These are phyloP conservation scores for Penicillium sp. DNA, from an alignment of 2,329 filamentous ascomycete genomes.

Conservation along the genomic window DNA sequence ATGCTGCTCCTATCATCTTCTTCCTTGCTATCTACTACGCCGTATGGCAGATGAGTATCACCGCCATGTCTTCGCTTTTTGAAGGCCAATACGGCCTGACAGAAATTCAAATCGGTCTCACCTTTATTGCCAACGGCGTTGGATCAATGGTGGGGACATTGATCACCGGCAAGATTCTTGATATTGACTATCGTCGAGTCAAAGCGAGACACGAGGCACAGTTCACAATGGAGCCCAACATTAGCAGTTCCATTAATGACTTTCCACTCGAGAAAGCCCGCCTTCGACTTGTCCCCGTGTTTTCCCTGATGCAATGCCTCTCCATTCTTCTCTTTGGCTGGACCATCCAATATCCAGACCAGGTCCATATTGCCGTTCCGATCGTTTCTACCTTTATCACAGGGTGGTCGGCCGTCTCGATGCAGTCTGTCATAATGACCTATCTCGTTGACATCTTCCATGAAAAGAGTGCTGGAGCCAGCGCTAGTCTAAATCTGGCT, in stretches of 20 bases:
- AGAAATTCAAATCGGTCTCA: slow-evolving; percentile 46
- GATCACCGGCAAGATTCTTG: slow-evolving; percentile 49
- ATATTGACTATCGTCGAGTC: slow-evolving; percentile 47
- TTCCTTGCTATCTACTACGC: slow-evolving; percentile 50
- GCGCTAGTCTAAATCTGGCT: slow-evolving; percentile 50
- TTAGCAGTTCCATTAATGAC: slow-evolving; percentile 5
- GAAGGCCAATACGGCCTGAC: slow-evolving; percentile 39
- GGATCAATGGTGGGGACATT: slow-evolving; percentile 52
- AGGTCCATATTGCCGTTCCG: slow-evolving; percentile 46
- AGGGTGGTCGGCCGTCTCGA: slow-evolving; percentile 49
- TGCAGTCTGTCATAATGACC: slow-evolving; percentile 47
- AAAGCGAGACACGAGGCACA: slow-evolving; percentile 28
- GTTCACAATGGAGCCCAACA: background rate
- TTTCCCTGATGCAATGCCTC: slow-evolving; percentile 42
- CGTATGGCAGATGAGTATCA: slow-evolving; percentile 53
- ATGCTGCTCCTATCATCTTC: slow-evolving; percentile 42
- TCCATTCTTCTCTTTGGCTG: slow-evolving; percentile 51
- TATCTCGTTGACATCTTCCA: slow-evolving; percentile 52
- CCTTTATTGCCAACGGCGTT: slow-evolving; percentile 52
- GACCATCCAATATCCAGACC: slow-evolving; percentile 42
- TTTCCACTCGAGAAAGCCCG: slow-evolving; percentile 51
- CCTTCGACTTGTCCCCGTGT: slow-evolving; percentile 46
- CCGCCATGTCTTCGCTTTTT: slow-evolving; percentile 49
- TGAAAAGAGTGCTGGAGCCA: slow-evolving; percentile 47
- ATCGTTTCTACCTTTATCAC: slow-evolving; percentile 49